Percentiles rank a stretch among this genome's conserved stretches.
These are phyloP conservation scores for Bipolaris sorokiniana DNA, from an alignment of 2,329 filamentous ascomycete genomes.

Conservation along the genomic window DNA sequence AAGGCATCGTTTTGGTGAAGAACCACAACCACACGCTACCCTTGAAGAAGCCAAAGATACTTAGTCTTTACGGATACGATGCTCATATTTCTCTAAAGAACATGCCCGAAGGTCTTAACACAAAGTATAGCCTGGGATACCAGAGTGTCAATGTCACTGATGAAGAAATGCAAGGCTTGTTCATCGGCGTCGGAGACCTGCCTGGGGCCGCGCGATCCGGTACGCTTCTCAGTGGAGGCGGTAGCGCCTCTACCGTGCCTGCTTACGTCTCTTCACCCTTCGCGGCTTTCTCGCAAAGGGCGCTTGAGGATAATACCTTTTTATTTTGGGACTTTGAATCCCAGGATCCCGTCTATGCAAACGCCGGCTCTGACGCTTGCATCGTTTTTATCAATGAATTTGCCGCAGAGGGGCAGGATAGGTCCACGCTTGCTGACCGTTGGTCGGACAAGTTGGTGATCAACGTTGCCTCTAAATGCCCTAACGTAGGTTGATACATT, in stretches of 20 bases:
- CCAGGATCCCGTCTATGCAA: not conserved
- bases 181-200: slow-evolving; percentile 15
- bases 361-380: not conserved
- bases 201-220: slow-evolving; percentile 16
- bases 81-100: not conserved
- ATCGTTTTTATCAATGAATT: slow-evolving; percentile 1
- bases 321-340: not conserved
- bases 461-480: not conserved
- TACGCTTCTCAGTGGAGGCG: slow-evolving; percentile 21
- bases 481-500: not conserved
- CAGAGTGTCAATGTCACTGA: slow-evolving; percentile 13
- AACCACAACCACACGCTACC: slow-evolving; percentile 61
- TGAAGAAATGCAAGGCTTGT: slow-evolving; percentile 15
- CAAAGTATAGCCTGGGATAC: slow-evolving; percentile 9
- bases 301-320: slow-evolving; percentile 15
- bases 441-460: not conserved
- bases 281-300: slow-evolving; percentile 14
- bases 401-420: not conserved
- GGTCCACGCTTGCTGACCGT: not conserved
- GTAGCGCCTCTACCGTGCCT: slow-evolving; percentile 16
- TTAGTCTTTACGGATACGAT: not conserved
- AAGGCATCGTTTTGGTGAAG: slow-evolving; percentile 47
- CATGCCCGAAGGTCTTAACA: slow-evolving; percentile 16
- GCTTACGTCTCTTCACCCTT: slow-evolving; percentile 9
- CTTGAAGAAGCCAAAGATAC: slow-evolving; percentile 45